Evolutionary conservation across 805 yeast species (phyloP), one percentile per base, ranked within the genome.

Genomic region (Ogataea allantospora): DNA sequence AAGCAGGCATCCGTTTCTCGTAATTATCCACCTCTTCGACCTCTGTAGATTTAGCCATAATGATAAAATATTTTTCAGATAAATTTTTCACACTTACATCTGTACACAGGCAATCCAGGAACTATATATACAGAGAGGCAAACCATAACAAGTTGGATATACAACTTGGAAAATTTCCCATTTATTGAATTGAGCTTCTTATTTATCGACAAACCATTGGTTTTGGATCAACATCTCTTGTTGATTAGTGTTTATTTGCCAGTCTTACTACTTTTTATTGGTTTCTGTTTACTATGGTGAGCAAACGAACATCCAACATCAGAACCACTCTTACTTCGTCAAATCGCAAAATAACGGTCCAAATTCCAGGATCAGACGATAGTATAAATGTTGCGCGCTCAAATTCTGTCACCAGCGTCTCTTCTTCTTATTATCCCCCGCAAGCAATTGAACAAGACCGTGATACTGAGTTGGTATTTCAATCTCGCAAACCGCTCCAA

Each of bases 1-100:
- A 79, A 14, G 96, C 97, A 34, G 95, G 82, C 66, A 93, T 67
- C 67, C 97, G 81, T 58, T 75, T 75, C 46, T 93, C 99, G 68
- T 93, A 93, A 77, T 91, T 88, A 63, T 87, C 95, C 51, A 65
- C 67, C 43, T 60, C 62, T 55, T 67, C 67, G 30, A 63, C 41
- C 27, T 42, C 51, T 60, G 73, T 73, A 21, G 23, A 21, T 67
- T 77, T 66, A 25, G 67, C 67, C 73, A 68, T 68, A 46, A 27
- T 53, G 30, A 14, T 25, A 33, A 36, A 33, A 36, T 30, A 33
- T 21, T 25, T 19, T 21, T 14, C 12, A 22, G 11, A 25, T 15
- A 30, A 29, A 25, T 30, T 31, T 30, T 40, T 31, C 30, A 28
- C 35, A 30, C 35, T 30, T 25, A 28, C 35, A 35, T 27, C 35